These are phyloP conservation scores for Onygenales sp. DNA, from an alignment of 2,329 filamentous ascomycete genomes.

Conservation along the genomic window DNA sequence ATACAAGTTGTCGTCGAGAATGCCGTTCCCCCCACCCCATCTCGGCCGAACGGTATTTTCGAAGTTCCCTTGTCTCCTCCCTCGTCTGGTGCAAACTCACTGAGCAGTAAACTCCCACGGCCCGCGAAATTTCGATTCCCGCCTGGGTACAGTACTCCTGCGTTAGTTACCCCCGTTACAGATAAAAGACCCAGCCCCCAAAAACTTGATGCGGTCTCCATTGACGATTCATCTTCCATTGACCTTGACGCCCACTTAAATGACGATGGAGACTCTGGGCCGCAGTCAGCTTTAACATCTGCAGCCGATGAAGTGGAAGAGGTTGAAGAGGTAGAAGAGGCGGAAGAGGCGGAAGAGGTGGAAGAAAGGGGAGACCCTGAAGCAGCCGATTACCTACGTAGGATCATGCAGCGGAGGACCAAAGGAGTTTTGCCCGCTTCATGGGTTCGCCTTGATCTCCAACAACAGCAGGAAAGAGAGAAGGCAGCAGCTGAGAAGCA, in stretches of 20 bases:
- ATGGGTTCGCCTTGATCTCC: conserved; percentile 34
- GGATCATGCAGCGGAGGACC: conserved; percentile 30
- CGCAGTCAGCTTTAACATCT: not conserved
- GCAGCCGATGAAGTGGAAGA: conserved; percentile 4
- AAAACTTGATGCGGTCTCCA: conserved; percentile 10
- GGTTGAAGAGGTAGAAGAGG: not conserved
- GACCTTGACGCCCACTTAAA: conserved; percentile 12
- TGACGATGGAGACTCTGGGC: conserved; percentile 13
- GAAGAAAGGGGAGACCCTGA: conserved; percentile 14
- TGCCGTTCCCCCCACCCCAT: conserved; percentile 7
- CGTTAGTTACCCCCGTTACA: conserved; percentile 17
- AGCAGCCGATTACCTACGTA: conserved; percentile 5
- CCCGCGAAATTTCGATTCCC: conserved; percentile 28
- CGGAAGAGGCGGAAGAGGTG: conserved; percentile 1
- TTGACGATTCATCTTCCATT: conserved; percentile 10
- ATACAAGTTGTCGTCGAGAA: conserved; percentile 21
- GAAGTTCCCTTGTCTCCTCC: conserved; percentile 33
- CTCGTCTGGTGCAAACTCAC: conserved; percentile 25
- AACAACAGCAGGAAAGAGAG: conserved; percentile 20
- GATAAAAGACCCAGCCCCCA: conserved; percentile 14
- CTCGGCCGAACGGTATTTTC: conserved; percentile 14
- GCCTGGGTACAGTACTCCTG: conserved; percentile 22
- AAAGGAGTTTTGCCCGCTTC: conserved; percentile 42
- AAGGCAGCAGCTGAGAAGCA: conserved; percentile 7
- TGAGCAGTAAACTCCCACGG: conserved; percentile 11